Base-by-base conservation (phyloP, 805 yeast species). In the Barnettozyma salicaria region DNA sequence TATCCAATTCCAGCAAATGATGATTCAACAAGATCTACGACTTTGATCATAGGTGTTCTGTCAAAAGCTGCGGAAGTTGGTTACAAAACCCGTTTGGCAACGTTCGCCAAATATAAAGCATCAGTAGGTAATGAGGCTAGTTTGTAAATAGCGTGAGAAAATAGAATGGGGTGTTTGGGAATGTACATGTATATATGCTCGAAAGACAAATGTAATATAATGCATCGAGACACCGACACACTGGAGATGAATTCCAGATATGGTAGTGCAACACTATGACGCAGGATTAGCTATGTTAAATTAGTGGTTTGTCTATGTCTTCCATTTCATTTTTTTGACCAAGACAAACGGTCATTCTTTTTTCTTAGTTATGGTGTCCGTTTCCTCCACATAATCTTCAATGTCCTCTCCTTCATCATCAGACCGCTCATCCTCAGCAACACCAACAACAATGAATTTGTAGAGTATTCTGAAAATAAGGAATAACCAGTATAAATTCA, bases 1-100 rank as follows among this genome's bases (percentile, higher is more conserved):
- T 92, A 92, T 56, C 95, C 97, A 35, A 84, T 92, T 48, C 97
- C 97, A 13, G 95, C 95, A 45, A 92, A 92, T 58, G 97, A 92
- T 59, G 97, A 89, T 58, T 81, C 95, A 7, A 64, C 77, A 41
- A 75, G 98, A 59, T 74, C 95, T 7, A 77, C 82, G 8, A 80
- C 85, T 45, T 67, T 92, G 47, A 72, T 92, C 49, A 65, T 78
- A 37, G 97, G 97, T 41, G 79, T 89, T 14, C 68, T 92, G 43
- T 79, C 92, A 17, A 80, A 73, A 54, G 89, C 97, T 12, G 97
- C 92, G 20, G 79, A 82, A 57, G 70, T 68, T 34, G 98, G 98
- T 27, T 67, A 78, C 41, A 61, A 70, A 30, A 43, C 41, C 2
- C 45, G 58, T 43, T 32, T 53, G 19, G 36, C 39, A 9, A 39